Percentiles rank a stretch among this genome's conserved stretches.
These are phyloP conservation scores for Phoma herbarum DNA, from an alignment of 2,329 filamentous ascomycete species.

Conservation along the genomic window DNA sequence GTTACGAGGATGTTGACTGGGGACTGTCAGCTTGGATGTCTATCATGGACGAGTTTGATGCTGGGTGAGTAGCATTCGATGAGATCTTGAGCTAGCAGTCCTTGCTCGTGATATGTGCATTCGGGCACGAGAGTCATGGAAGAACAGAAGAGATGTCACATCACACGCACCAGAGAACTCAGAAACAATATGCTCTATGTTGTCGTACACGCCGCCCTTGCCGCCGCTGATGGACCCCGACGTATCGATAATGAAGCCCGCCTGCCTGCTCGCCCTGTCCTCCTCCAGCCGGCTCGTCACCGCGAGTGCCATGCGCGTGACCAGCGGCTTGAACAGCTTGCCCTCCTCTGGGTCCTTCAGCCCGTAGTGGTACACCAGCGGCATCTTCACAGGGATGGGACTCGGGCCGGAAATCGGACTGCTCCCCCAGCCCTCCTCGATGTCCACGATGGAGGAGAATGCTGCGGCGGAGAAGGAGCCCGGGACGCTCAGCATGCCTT, in stretches of 20 bases:
- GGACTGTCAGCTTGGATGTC: conserved; percentile 35
- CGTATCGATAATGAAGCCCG: conserved; percentile 88
- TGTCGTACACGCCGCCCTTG: conserved; percentile 72
- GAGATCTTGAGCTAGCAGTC: no score
- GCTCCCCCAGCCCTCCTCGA: conserved; percentile 88
- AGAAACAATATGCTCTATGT: conserved; percentile 80
- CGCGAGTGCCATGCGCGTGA: conserved; percentile 79
- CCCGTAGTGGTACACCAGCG: conserved; percentile 90
- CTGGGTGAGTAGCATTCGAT: no score
- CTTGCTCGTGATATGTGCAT: neutral
- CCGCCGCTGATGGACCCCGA: conserved; percentile 73
- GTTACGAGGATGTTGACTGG: conserved; percentile 81
- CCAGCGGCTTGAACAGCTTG: conserved; percentile 75
- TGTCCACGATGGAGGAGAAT: conserved; percentile 85
- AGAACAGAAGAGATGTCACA: conserved; percentile 21
- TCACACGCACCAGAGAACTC: conserved; percentile 67
- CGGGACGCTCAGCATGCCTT: conserved; percentile 65
- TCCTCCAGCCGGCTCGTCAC: conserved; percentile 80
- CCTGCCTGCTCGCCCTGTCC: conserved; percentile 73
- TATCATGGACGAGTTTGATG: neutral
- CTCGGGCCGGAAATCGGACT: conserved; percentile 92
- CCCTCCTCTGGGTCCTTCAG: conserved; percentile 73
- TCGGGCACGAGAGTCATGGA: no score
- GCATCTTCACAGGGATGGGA: conserved; percentile 87
- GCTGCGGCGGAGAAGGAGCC: conserved; percentile 87